Evolutionary conservation across 2,329 filamentous ascomycete genomes (phyloP).

Genomic region (Fusarium concolor): DNA sequence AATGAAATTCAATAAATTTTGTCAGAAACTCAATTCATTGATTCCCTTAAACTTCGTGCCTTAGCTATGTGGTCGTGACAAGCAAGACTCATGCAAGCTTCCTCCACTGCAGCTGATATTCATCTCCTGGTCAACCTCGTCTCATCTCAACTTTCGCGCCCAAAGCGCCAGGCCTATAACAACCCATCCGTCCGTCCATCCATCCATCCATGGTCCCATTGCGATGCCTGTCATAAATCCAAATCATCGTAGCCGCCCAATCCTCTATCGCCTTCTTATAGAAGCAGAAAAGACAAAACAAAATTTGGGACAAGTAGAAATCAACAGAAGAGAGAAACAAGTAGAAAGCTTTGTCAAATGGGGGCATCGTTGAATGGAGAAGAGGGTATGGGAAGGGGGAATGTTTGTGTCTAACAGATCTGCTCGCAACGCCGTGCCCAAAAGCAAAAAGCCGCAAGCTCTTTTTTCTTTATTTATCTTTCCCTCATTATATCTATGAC

Average conservation of each 20-base stretch:
- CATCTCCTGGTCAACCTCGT: background rate
- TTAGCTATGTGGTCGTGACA: slow-evolving; percentile 48
- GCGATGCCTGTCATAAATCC: slow-evolving; percentile 47
- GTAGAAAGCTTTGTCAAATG: slow-evolving; percentile 35
- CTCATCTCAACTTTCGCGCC: slow-evolving; percentile 26
- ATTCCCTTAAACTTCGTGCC: slow-evolving; percentile 43
- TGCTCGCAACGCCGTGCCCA: slow-evolving; percentile 46
- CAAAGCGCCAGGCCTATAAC: slow-evolving; percentile 34
- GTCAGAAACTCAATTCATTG: slow-evolving; percentile 40
- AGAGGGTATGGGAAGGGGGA: slow-evolving; percentile 34
- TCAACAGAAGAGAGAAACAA: slow-evolving; percentile 21
- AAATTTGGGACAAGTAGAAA: slow-evolving; percentile 33
- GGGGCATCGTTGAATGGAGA: slow-evolving; percentile 23
- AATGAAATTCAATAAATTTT: slow-evolving; percentile 20
- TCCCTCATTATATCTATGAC: slow-evolving; percentile 52
- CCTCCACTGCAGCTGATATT: slow-evolving; percentile 27
- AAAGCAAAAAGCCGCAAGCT: slow-evolving; percentile 41
- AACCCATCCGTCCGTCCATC: background rate
- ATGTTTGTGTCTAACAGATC: slow-evolving; percentile 36
- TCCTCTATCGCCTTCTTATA: slow-evolving; percentile 44
- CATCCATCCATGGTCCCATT: slow-evolving; percentile 36
- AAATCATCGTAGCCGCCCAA: slow-evolving; percentile 47
- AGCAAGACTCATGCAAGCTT: slow-evolving; percentile 40
- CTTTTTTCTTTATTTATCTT: slow-evolving; percentile 37
- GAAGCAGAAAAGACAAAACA: slow-evolving; percentile 30